phyloP scores from a whole-genome alignment of 768 basidiomycete genomes.

The Sutorius australiensis region DNA sequence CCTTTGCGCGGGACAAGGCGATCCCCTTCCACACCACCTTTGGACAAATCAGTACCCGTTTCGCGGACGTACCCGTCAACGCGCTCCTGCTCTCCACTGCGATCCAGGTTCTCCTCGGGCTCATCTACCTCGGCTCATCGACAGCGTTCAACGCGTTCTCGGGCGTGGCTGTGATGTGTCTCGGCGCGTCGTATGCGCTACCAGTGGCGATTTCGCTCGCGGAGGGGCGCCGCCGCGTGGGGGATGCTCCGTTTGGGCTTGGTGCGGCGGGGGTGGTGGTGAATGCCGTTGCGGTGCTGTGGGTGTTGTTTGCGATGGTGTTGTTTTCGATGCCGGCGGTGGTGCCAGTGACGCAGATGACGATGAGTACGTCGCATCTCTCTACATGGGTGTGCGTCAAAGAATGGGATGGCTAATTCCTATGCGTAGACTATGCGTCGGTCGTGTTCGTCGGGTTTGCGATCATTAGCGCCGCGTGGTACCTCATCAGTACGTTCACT shows the following conservation, averaged over 20 bases:
- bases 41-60: slow-evolving; percentile 39
- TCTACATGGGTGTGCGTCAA: no score
- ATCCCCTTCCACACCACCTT: slow-evolving; percentile 53
- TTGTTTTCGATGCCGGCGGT: slow-evolving; percentile 67
- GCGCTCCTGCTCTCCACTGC: slow-evolving; percentile 56
- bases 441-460: slow-evolving; percentile 66
- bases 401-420: no score
- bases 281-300: slow-evolving; percentile 53
- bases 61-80: slow-evolving; percentile 52
- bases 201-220: slow-evolving; percentile 53
- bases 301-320: slow-evolving; percentile 59
- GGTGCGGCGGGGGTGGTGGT: slow-evolving; percentile 44
- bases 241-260: slow-evolving; percentile 48
- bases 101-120: slow-evolving; percentile 56
- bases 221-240: slow-evolving; percentile 37
- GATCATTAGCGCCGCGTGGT: slow-evolving; percentile 57
- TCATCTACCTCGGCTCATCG: slow-evolving; percentile 59
- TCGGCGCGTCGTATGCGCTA: slow-evolving; percentile 61
- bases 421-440: slow-evolving; percentile 55
- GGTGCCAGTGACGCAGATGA: slow-evolving; percentile 47
- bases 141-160: slow-evolving; percentile 68
- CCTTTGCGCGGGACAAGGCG: slow-evolving; percentile 64
- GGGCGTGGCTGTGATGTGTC: slow-evolving; percentile 62
- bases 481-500: slow-evolving; percentile 45
- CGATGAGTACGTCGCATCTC: slow-evolving; percentile 40